phyloP scores from a whole-genome alignment of 345 rosid genomes.

The Ceriops tagal region DNA sequence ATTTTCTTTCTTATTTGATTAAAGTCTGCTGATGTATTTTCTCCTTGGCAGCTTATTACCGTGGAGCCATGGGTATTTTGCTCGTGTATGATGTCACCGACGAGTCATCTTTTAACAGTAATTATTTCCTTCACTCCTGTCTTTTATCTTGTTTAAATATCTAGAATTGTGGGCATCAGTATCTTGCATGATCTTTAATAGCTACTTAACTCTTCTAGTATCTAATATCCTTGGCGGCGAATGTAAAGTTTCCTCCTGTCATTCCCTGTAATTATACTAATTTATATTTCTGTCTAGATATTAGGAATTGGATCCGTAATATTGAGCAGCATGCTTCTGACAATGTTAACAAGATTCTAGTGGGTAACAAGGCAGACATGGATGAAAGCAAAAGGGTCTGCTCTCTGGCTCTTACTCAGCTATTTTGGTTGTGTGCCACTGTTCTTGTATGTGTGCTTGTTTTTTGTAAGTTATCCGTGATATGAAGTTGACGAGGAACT shows the following conservation, averaged over 20 bases:
- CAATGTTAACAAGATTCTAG: slow-evolving; percentile 49
- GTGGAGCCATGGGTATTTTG: slow-evolving; percentile 28
- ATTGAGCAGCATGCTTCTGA: slow-evolving; percentile 59
- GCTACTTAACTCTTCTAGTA: neutral
- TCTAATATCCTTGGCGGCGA: neutral
- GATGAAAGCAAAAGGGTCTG: slow-evolving; percentile 62
- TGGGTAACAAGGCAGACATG: slow-evolving; percentile 62
- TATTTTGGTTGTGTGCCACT: neutral
- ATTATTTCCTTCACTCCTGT: neutral
- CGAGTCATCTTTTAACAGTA: slow-evolving; percentile 35
- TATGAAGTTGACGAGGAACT: neutral
- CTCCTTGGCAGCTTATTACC: slow-evolving; percentile 27
- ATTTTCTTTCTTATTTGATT: neutral
- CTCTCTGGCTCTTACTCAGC: neutral
- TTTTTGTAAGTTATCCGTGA: neutral
- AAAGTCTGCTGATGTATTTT: neutral
- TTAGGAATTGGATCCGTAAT: slow-evolving; percentile 54
- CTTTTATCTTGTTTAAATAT: neutral
- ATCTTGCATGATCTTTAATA: neutral
- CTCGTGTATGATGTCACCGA: slow-evolving; percentile 22
- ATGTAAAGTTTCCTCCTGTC: neutral
- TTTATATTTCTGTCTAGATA: slow-evolving; percentile 23
- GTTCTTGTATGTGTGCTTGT: neutral
- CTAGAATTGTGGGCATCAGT: neutral
- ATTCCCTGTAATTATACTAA: neutral